These are phyloP conservation scores for Phytophthora nicotianae DNA, from an alignment of 352 stramenopile genomes.

Conservation along the genomic window DNA sequence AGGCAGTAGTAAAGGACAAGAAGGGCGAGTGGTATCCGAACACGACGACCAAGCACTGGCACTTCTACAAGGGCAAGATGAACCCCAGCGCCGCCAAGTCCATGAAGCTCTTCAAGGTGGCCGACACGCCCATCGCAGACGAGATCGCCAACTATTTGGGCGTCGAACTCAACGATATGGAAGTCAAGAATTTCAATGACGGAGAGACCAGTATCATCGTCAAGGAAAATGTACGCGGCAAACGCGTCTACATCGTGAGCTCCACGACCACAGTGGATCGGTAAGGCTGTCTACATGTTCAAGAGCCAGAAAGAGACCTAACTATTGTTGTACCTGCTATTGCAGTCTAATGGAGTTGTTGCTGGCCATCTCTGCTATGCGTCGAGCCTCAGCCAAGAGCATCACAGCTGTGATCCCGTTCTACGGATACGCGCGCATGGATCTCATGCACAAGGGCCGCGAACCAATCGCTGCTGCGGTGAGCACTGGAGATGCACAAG, in stretches of 20 bases:
- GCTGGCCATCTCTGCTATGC: conserved; percentile 85
- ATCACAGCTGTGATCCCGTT: conserved; percentile 90
- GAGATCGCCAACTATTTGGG: conserved; percentile 85
- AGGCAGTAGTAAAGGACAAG: conserved; percentile 11
- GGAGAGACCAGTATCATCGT: conserved; percentile 82
- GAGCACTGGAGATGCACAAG: neutral
- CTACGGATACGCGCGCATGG: conserved; percentile 87
- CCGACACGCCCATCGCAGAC: conserved; percentile 85
- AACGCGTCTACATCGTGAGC: conserved; percentile 87
- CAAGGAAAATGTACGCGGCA: conserved; percentile 78
- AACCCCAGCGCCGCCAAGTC: conserved; percentile 81
- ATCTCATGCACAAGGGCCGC: conserved; percentile 85
- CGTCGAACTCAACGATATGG: conserved; percentile 81
- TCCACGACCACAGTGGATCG: conserved; percentile 88
- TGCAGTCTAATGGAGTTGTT: conserved; percentile 84
- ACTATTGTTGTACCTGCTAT: neutral
- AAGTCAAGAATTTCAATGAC: conserved; percentile 84
- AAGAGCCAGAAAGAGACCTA: neutral
- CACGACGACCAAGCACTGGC: conserved; percentile 88
- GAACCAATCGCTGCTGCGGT: conserved; percentile 83
- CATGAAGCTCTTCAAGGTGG: conserved; percentile 91
- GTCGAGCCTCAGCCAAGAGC: conserved; percentile 82
- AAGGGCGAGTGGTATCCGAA: conserved; percentile 72
- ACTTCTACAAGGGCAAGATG: conserved; percentile 90
- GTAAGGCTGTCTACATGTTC: conserved; percentile 27